These are phyloP conservation scores for Pseudocohnilembus persalinus DNA, from an alignment of 169 alveolate species.

Conservation along the genomic window DNA sequence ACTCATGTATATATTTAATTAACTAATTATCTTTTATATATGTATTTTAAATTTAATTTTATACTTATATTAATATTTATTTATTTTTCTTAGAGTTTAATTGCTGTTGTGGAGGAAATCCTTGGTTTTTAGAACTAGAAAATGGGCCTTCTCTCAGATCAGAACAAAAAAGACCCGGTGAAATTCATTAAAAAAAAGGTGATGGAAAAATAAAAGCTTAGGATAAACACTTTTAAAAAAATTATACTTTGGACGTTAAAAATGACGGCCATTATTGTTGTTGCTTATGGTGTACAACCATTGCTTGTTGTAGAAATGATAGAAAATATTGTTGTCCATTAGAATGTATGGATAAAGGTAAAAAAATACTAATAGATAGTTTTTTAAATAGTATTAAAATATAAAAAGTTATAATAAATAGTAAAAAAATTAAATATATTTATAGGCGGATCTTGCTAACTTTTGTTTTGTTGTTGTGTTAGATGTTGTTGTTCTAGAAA, in stretches of 20 bases:
- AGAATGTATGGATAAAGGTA: neutral
- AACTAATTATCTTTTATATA: no score
- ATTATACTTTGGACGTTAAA: neutral
- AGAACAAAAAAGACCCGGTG: neutral
- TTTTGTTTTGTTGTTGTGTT: neutral
- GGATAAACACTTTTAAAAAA: neutral
- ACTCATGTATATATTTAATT: no score
- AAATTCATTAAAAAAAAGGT: neutral
- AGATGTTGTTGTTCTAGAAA: neutral
- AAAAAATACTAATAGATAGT: no score
- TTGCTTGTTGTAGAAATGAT: neutral
- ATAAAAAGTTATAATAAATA: no score
- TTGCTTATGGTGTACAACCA: neutral
- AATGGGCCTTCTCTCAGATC: neutral
- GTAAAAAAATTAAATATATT: no score
- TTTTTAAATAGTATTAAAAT: no score
- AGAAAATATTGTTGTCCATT: neutral
- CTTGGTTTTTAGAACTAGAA: neutral
- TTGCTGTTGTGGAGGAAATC: neutral
- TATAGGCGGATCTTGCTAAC: neutral
- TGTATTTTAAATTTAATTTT: no score
- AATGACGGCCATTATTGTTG: neutral
- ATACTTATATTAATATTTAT: no score
- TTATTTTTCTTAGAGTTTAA: neutral
- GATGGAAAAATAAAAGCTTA: neutral